Conservation (phyloP, 179 eudicot species). For the Amaranthus tricolor region DNA sequence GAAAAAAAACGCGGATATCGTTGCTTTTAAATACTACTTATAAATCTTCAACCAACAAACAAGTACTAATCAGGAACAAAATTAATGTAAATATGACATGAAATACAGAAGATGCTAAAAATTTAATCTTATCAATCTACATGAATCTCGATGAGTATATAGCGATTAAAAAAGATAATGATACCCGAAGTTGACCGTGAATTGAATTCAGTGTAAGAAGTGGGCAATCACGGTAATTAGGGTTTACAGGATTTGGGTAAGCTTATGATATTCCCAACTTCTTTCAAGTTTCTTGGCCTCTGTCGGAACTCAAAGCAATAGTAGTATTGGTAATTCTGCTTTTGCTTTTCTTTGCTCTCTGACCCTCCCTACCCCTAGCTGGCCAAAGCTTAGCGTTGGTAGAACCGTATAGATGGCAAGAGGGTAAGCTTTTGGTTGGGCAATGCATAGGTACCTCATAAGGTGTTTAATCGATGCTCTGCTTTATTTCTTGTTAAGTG, state of each 20-base stretch:
- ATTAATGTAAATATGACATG: not conserved
- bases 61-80: not conserved
- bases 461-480: not conserved
- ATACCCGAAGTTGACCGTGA: constrained; percentile 12
- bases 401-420: not conserved
- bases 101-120: not conserved
- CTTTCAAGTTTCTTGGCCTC: not conserved
- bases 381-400: not conserved
- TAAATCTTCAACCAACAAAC: not conserved
- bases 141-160: not conserved
- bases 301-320: not conserved
- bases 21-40: not conserved
- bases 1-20: not conserved
- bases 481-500: no score
- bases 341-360: not conserved
- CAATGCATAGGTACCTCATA: not conserved
- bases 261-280: no score
- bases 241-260: constrained; percentile 11
- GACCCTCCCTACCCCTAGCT: not conserved
- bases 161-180: not conserved
- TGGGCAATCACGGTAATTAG: constrained; percentile 8
- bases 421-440: not conserved
- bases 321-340: not conserved
- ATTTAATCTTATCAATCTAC: no score
- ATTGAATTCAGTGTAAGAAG: not conserved